Evolutionary conservation across 2,329 filamentous ascomycete genomes (phyloP).

Genomic region (Fusarium sp.): DNA sequence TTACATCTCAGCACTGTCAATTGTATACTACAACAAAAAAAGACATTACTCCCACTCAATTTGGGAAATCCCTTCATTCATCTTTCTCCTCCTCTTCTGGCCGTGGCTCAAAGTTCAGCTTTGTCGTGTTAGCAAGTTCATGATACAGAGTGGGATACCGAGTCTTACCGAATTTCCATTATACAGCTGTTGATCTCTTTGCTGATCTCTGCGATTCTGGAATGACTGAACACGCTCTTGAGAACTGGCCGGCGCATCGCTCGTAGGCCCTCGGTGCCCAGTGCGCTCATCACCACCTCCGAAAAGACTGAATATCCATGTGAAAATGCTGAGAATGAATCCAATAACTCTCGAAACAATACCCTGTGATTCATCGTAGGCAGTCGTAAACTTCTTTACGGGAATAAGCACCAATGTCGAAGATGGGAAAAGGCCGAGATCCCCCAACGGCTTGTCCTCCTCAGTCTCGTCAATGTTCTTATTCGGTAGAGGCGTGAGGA

Average conservation of each 20-base stretch:
- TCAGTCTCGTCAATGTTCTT: slow-evolving; percentile 78
- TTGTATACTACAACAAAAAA: slow-evolving; percentile 44
- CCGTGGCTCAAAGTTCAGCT: slow-evolving; percentile 76
- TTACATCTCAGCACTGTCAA: slow-evolving; percentile 38
- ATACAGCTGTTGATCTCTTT: slow-evolving; percentile 77
- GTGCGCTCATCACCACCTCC: slow-evolving; percentile 35
- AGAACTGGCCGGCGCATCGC: slow-evolving; percentile 19
- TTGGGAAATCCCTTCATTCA: slow-evolving; percentile 16
- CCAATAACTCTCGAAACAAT: slow-evolving; percentile 45
- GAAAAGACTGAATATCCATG: slow-evolving; percentile 49
- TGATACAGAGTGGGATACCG: not conserved
- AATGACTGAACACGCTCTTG: slow-evolving; percentile 43
- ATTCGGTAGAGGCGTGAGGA: slow-evolving; percentile 81
- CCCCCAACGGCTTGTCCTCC: slow-evolving; percentile 72
- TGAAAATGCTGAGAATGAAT: slow-evolving; percentile 47
- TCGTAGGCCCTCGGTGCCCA: not conserved
- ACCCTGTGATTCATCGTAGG: slow-evolving; percentile 50
- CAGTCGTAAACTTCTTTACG: slow-evolving; percentile 58
- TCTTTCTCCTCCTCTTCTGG: slow-evolving; percentile 65
- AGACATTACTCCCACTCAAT: slow-evolving; percentile 42
- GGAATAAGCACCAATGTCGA: slow-evolving; percentile 86
- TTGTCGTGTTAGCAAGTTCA: slow-evolving; percentile 41
- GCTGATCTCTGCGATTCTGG: slow-evolving; percentile 61
- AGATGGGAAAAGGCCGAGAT: slow-evolving; percentile 78
- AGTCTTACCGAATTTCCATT: slow-evolving; percentile 87